Base-by-base conservation (phyloP, 257 asterid species). In the Solanum okadae region DNA sequence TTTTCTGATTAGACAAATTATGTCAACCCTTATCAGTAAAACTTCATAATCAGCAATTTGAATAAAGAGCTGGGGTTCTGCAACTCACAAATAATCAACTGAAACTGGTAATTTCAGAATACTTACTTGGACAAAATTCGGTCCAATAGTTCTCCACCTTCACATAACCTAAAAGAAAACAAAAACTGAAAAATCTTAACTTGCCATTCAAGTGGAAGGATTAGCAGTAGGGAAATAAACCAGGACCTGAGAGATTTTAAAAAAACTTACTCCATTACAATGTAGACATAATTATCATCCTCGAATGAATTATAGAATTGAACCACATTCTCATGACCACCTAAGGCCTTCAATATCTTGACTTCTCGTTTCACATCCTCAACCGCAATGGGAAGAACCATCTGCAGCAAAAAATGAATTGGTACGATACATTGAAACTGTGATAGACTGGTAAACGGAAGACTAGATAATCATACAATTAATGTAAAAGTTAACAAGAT, bases 281-380 rank as follows among this genome's bases (percentile, higher is more conserved):
- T 97, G 91, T 94, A 97, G 61, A 97, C 99, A 86, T 93, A 95
- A 59, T 95, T 93, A 88, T 94, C 98, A 88, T 96, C 98, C 86
- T 97, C 99, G 88, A 95, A 97, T 23, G 99, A 96, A 90, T 97
- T 94, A 90, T 95, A 92, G 92, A 97, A 96, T 90, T 94, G 98
- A 86, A 97, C 99, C 91, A 97, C 99, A 75, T 97, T 97, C 92
- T 96, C 99, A 40, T 97, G 99, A 83, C 99, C 99, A 63, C 98
- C 93, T 92, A 97, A 93, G 68, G 99, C 99, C 91, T 92, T 94
- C 92, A 97, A 92, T 94, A 97, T 96, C 93, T 94, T 96, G 87
- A 97, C 99, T 93, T 97, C 99, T 63, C 99, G 92, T 92, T 94
- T 96, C 87, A 97, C 99, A 93, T 97, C 99, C 91, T 96, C 99